These are phyloP conservation scores for Umbelopsis ramanniana DNA, from an alignment of 192 early-diverging fungal genomes.

Conservation along the genomic window DNA sequence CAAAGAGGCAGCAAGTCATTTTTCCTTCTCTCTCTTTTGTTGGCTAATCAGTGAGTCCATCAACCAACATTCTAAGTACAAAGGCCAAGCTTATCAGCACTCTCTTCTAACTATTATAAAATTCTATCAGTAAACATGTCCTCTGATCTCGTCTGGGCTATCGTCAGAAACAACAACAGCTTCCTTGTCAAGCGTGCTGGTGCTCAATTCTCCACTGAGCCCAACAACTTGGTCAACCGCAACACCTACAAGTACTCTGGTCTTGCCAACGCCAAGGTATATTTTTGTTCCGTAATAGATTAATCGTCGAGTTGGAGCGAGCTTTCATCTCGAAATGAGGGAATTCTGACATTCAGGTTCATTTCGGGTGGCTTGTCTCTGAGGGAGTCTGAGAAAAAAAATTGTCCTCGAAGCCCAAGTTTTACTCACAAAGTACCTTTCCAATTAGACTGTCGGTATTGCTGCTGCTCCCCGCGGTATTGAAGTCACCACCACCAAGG, in stretches of 20 bases:
- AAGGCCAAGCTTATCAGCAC: background rate
- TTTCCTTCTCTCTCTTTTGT: slow-evolving; percentile 23
- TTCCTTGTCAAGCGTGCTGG: slow-evolving; percentile 86
- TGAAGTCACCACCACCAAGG: slow-evolving; percentile 63
- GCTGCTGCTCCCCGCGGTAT: slow-evolving; percentile 66
- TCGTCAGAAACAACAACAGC: slow-evolving; percentile 77
- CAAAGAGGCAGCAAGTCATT: background rate
- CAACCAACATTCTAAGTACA: background rate
- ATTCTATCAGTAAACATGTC: slow-evolving; percentile 40
- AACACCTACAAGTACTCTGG: slow-evolving; percentile 87
- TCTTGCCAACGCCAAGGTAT: slow-evolving; percentile 77
- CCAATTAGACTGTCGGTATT: slow-evolving; percentile 62
- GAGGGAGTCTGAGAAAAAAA: too few relatives aligned
- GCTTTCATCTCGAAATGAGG: background rate
- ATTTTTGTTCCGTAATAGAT: background rate
- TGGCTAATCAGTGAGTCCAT: slow-evolving; percentile 19
- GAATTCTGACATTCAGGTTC: background rate
- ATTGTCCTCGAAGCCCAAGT: too few relatives aligned
- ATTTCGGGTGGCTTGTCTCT: slow-evolving; percentile 17
- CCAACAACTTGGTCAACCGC: slow-evolving; percentile 76
- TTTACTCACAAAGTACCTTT: background rate
- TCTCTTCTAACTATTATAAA: background rate
- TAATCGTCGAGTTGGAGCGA: background rate
- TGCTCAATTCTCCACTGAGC: slow-evolving; percentile 72
- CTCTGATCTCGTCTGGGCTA: slow-evolving; percentile 54